Evolutionary conservation across 1,284 basidiomycete species (phyloP), one percentile per base, ranked within the genome.

Genomic region (Thelephora terrestris): DNA sequence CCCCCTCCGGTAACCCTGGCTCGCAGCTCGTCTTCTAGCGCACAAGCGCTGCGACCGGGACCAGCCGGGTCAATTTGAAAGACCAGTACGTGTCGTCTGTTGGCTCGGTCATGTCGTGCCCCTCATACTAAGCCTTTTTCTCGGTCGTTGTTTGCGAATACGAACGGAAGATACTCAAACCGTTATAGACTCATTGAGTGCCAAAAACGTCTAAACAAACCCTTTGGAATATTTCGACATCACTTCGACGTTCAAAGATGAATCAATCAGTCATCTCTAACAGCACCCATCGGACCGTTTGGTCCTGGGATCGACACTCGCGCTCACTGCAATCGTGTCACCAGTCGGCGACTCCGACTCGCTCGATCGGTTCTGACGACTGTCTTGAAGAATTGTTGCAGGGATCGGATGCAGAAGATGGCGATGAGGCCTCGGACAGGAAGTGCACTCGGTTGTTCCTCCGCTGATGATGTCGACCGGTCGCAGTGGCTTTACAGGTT

Each of bases 1-100:
- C n/a, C n/a, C 82, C 84, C 85, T 87, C 83, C 82, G 78, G 85
- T 87, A 85, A 87, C 87, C 81, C 87, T 87, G 82, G 85, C 64
- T 83, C 65, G 73, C 76, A 79, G 76, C 73, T 75, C 71, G 70
- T 64, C 71, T 68, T 50, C 72, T 76, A 69, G 65, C 52, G 63
- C 73, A 78, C 67, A 87, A 80, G 76, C 66, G 29, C 61, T 75
- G 79, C 71, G 53, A 55, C n/a, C n/a, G n/a, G n/a, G n/a, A n/a
- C n/a, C 73, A 64, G 78, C 85, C 85, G 79, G 87, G 82, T 86
- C 86, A 84, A 83, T 88, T 79, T 80, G 71, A 80, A 84, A 87
- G 84, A 86, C 65, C 76, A 84, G 85, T 83, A 65, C 75, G 72
- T 59, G 76, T 79, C 79, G 74, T 83, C 84, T 80, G 85, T 64